Evolutionary conservation across 768 basidiomycete species (phyloP).

Genomic region (Agaricus subrufescens): DNA sequence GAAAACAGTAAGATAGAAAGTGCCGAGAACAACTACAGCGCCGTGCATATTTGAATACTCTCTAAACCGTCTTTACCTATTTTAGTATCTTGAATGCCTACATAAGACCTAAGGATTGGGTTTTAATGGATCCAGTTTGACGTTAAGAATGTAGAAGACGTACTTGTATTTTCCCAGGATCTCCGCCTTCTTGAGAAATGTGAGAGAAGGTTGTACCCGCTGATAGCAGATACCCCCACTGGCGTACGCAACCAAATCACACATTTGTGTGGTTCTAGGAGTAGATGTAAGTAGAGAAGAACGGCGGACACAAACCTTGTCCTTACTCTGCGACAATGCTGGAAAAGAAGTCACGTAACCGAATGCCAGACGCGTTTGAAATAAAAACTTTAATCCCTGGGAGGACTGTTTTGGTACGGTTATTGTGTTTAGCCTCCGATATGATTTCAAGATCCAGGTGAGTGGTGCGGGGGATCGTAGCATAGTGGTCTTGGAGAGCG

Average conservation of each 20-base stretch:
- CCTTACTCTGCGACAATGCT: conserved; percentile 13
- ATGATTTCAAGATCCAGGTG: conserved; percentile 7
- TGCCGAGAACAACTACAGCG: neutral
- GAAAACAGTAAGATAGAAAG: no score
- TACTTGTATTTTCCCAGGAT: conserved; percentile 14
- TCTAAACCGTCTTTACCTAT: neutral
- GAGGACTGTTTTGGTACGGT: neutral
- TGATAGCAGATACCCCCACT: conserved; percentile 13
- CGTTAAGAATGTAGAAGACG: neutral
- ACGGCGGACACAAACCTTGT: neutral
- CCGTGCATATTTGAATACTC: neutral
- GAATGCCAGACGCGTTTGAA: conserved; percentile 13
- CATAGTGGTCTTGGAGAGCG: conserved; percentile 10
- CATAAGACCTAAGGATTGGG: neutral
- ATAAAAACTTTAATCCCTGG: conserved; percentile 8
- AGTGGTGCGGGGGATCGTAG: conserved; percentile 11
- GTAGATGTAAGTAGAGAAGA: neutral
- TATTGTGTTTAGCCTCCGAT: neutral
- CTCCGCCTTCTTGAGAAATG: conserved; percentile 13
- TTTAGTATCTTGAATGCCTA: neutral
- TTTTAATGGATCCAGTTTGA: neutral
- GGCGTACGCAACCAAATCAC: conserved; percentile 12
- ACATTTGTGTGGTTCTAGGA: conserved; percentile 11
- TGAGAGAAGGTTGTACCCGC: conserved; percentile 14
- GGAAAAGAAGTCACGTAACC: conserved; percentile 14